phyloP scores from a whole-genome alignment of 768 basidiomycete species.

The Saitozyma podzolica region DNA sequence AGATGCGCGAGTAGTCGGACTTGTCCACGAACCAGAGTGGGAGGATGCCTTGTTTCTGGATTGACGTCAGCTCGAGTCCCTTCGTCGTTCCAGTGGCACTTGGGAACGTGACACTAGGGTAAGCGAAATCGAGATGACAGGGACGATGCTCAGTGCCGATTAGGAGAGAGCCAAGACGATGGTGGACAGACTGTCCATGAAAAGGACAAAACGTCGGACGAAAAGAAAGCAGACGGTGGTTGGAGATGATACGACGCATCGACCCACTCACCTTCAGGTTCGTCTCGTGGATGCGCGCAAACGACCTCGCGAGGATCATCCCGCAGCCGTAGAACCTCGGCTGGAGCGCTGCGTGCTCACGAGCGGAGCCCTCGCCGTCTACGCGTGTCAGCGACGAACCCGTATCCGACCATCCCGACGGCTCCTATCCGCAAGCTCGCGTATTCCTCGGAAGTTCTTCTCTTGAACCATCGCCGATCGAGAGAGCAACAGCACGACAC shows the following conservation, averaged over 20 bases:
- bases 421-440: too few species aligned
- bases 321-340: constrained; percentile 91
- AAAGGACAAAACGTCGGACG: background rate
- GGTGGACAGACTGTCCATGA: too few species aligned
- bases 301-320: constrained; percentile 85
- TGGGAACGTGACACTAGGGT: too few species aligned
- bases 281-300: constrained; percentile 97
- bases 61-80: background rate
- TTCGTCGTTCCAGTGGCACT: too few species aligned
- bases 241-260: background rate
- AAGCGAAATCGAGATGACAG: too few species aligned
- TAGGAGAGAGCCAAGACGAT: too few species aligned
- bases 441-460: too few species aligned
- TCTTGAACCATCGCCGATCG: too few species aligned
- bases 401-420: too few species aligned
- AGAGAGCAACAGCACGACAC: too few species aligned
- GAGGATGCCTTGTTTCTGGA: constrained; percentile 92
- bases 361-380: constrained; percentile 92
- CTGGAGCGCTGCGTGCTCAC: constrained; percentile 96
- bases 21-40: constrained; percentile 93
- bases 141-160: too few species aligned
- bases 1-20: constrained; percentile 78
- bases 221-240: background rate
- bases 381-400: constrained; percentile 3
- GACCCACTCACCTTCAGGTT: constrained; percentile 75